A percentile compares a stretch with the other conserved stretches of the same genome.
Conservation (phyloP, 352 stramenopile species). For the Phytophthora crassamura region DNA sequence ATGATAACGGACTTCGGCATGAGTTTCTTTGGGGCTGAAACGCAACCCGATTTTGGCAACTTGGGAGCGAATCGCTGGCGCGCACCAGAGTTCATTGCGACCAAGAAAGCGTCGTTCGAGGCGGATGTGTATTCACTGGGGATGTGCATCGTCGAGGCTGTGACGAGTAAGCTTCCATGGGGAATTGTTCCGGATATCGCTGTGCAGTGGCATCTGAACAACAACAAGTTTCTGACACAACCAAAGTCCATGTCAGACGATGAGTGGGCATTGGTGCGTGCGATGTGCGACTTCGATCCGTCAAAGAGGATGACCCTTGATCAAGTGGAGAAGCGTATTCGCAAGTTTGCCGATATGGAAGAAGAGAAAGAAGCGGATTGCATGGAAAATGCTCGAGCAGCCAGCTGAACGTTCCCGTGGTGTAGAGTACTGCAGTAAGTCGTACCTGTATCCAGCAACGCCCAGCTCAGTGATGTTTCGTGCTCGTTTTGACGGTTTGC, state of each 20-base stretch:
- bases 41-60: neutral
- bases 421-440: too few species aligned
- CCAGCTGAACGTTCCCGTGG: neutral
- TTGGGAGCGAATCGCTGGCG: constrained; percentile 5
- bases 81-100: constrained; percentile 1
- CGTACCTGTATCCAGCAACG: neutral
- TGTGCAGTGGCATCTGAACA: neutral
- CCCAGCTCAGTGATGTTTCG: constrained; percentile 40
- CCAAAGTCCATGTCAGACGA: constrained; percentile 1
- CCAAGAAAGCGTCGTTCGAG: neutral
- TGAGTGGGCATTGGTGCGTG: constrained; percentile 3
- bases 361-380: too few species aligned
- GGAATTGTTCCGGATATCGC: neutral
- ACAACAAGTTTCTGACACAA: constrained; percentile 2
- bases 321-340: neutral
- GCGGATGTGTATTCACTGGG: constrained; percentile 13
- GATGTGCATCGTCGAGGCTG: constrained; percentile 8
- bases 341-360: neutral
- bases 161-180: constrained; percentile 1
- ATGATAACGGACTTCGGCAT: constrained; percentile 11
- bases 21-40: neutral
- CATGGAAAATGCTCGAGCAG: neutral
- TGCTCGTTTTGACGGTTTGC: too few species aligned
- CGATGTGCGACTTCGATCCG: constrained; percentile 11
- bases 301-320: neutral